Percentiles rank a stretch among this genome's conserved stretches.
These are phyloP conservation scores for Cyberlindnera euphorbiiphila DNA, from an alignment of 805 yeast species.

Conservation along the genomic window DNA sequence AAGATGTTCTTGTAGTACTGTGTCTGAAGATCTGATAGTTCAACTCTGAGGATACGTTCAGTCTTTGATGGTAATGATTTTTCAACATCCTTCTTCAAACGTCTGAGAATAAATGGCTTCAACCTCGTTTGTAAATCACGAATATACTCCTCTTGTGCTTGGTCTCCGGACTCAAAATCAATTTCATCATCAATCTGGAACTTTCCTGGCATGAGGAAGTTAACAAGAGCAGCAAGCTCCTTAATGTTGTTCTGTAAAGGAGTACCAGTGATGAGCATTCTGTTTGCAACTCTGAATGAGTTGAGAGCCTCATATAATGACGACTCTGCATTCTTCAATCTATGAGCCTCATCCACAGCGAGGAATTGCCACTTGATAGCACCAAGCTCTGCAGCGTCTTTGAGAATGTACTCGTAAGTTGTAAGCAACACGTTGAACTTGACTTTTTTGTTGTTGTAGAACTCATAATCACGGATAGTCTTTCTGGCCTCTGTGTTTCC, in stretches of 20 bases:
- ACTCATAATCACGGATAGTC: constrained; percentile 80
- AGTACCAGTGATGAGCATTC: constrained; percentile 93
- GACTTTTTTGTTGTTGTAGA: constrained; percentile 68
- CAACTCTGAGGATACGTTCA: constrained; percentile 92
- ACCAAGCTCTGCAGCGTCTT: constrained; percentile 80
- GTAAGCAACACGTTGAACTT: constrained; percentile 91
- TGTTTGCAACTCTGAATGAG: constrained; percentile 77
- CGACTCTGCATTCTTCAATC: constrained; percentile 90
- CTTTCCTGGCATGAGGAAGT: constrained; percentile 94
- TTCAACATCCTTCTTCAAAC: constrained; percentile 96
- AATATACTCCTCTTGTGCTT: constrained; percentile 81
- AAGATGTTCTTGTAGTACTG: constrained; percentile 91
- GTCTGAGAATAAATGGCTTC: constrained; percentile 88
- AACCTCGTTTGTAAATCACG: constrained; percentile 78
- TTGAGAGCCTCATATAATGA: constrained; percentile 85
- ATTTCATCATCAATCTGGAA: constrained; percentile 89
- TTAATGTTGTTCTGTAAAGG: constrained; percentile 95
- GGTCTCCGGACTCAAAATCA: constrained; percentile 74
- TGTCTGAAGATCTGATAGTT: constrained; percentile 90
- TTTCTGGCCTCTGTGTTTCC: constrained; percentile 88
- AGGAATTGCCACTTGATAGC: constrained; percentile 88
- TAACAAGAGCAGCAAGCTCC: constrained; percentile 91
- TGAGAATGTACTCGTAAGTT: constrained; percentile 93
- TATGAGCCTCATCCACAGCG: constrained; percentile 98
- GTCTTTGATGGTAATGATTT: constrained; percentile 94